Percentiles rank a stretch among this genome's conserved stretches.
These are phyloP conservation scores for Ochromonas danica DNA, from an alignment of 108 stramenopile species.

Conservation along the genomic window DNA sequence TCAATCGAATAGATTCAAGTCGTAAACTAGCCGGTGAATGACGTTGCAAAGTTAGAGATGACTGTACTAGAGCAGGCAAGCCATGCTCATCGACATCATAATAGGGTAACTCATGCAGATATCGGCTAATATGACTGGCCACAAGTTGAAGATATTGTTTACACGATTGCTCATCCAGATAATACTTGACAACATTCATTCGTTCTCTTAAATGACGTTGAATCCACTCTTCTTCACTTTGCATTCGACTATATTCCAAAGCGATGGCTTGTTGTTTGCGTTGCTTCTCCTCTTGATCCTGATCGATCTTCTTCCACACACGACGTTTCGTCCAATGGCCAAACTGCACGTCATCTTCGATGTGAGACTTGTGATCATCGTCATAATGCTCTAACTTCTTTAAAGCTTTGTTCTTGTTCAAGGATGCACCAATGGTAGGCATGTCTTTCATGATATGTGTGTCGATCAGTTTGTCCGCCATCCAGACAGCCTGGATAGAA, in stretches of 20 bases:
- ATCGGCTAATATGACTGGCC: too few relatives aligned
- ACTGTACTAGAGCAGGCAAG: too few relatives aligned
- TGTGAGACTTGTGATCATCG: background rate
- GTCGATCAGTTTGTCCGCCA: background rate
- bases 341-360: background rate
- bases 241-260: background rate
- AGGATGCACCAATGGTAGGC: background rate
- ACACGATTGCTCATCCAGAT: background rate
- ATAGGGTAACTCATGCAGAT: too few relatives aligned
- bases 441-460: background rate
- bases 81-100: too few relatives aligned
- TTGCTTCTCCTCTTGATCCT: background rate
- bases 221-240: background rate
- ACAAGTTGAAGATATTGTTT: background rate
- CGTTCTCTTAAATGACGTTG: background rate
- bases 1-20: too few relatives aligned
- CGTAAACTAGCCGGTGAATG: too few relatives aligned
- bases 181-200: background rate
- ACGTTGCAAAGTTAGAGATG: too few relatives aligned
- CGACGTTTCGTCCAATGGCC: slow-evolving; percentile 19
- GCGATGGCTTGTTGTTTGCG: background rate
- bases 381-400: too few relatives aligned
- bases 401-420: background rate
- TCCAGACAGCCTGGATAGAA: background rate
- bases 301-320: background rate